These are phyloP conservation scores for Arthrobotrys sinensis DNA, from an alignment of 2,329 filamentous ascomycete species.

Conservation along the genomic window DNA sequence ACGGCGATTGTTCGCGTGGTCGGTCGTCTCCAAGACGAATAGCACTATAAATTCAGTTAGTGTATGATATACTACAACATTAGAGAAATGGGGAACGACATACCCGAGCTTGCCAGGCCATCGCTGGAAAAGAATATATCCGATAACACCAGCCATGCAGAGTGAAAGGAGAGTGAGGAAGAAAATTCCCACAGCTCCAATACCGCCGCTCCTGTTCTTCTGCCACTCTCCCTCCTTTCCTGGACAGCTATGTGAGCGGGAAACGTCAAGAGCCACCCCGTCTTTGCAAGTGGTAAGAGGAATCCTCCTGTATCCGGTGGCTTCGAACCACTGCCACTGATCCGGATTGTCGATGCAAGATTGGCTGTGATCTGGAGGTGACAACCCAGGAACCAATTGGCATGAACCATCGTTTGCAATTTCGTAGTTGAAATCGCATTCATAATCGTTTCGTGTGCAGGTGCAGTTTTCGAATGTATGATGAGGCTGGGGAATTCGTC, in stretches of 20 bases:
- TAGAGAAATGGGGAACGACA: constrained; percentile 61
- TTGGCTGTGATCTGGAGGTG: constrained; percentile 74
- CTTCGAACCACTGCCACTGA: constrained; percentile 82
- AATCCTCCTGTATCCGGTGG: constrained; percentile 89
- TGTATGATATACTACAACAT: background rate
- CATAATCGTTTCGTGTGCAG: constrained; percentile 88
- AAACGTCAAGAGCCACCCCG: constrained; percentile 81
- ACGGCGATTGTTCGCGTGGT: constrained; percentile 73
- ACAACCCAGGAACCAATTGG: constrained; percentile 79
- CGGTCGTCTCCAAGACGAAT: constrained; percentile 84
- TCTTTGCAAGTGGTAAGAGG: constrained; percentile 87
- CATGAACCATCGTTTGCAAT: constrained; percentile 83
- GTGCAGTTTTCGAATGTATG: constrained; percentile 81
- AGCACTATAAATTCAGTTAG: constrained; percentile 61
- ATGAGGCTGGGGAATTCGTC: constrained; percentile 79
- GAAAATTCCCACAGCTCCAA: constrained; percentile 83
- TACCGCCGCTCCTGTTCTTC: constrained; percentile 76
- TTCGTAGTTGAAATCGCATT: constrained; percentile 98
- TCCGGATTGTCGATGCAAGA: constrained; percentile 77
- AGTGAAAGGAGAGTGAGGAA: constrained; percentile 86
- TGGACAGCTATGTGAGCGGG: constrained; percentile 77
- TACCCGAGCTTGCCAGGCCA: constrained; percentile 91
- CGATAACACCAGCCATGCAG: constrained; percentile 77
- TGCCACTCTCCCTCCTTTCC: constrained; percentile 87
- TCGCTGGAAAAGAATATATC: constrained; percentile 87